Conservation (phyloP, 2,329 filamentous ascomycete species). For the Orbilia brochopaga region DNA sequence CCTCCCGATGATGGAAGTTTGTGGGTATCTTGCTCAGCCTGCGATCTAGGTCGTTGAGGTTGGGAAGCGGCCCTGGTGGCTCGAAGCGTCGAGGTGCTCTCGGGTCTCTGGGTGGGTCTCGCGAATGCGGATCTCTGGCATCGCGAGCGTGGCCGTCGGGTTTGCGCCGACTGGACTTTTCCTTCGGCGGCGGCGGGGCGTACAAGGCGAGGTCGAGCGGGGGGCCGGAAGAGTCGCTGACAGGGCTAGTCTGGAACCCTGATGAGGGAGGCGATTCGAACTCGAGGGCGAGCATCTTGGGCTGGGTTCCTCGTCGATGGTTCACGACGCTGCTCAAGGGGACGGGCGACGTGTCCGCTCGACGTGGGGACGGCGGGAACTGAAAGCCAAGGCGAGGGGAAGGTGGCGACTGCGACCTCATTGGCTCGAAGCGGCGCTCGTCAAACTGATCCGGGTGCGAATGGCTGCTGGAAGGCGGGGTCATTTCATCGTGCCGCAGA, state of each 20-base stretch:
- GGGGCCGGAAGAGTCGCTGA: slow-evolving; percentile 35
- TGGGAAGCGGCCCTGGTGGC: slow-evolving; percentile 34
- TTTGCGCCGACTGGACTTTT: slow-evolving; percentile 40
- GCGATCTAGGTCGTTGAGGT: slow-evolving; percentile 32
- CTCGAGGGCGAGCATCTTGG: slow-evolving; percentile 46
- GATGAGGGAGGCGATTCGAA: slow-evolving; percentile 46
- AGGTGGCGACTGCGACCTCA: slow-evolving; percentile 45
- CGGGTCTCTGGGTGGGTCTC: slow-evolving; percentile 15
- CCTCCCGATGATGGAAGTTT: slow-evolving; percentile 27
- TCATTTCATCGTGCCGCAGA: slow-evolving; percentile 49
- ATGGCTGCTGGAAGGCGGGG: slow-evolving; percentile 48
- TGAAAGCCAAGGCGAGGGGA: slow-evolving; percentile 46
- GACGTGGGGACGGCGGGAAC: slow-evolving; percentile 41
- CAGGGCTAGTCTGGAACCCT: slow-evolving; percentile 43
- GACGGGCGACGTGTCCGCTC: slow-evolving; percentile 42
- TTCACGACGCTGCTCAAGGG: slow-evolving; percentile 17
- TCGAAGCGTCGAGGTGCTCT: slow-evolving; percentile 42
- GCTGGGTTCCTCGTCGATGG: slow-evolving; percentile 35
- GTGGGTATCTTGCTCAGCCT: slow-evolving; percentile 44
- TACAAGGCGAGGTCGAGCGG: slow-evolving; percentile 48
- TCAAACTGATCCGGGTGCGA: slow-evolving; percentile 49
- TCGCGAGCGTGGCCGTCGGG: slow-evolving; percentile 21
- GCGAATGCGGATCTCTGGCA: slow-evolving; percentile 3
- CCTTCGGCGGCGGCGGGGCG: slow-evolving; percentile 44
- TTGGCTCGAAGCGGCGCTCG: slow-evolving; percentile 42